Conservation (phyloP, 129 eudicot species). For the Centrapalus pauciflorus region DNA sequence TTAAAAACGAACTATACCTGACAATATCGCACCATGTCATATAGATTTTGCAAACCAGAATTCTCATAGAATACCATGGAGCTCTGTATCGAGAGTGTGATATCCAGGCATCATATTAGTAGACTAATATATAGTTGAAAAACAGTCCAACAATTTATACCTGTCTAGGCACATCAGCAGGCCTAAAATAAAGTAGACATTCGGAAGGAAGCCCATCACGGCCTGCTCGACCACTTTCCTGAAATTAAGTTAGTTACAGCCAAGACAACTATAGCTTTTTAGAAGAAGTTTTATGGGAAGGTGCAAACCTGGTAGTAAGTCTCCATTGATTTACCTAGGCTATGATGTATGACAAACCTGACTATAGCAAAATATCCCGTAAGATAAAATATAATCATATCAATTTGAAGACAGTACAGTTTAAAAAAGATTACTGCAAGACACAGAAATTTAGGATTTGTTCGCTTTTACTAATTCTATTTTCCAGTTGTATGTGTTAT, state of each 20-base stretch:
- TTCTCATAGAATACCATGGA: constrained; percentile 99
- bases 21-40: constrained; percentile 87
- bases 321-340: constrained; percentile 99
- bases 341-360: constrained; percentile 99
- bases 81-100: constrained; percentile 52
- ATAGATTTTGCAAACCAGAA: constrained; percentile 84
- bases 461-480: background rate
- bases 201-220: constrained; percentile 98
- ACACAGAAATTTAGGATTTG: background rate
- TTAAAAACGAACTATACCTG: constrained; percentile 44
- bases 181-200: constrained; percentile 85
- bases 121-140: background rate
- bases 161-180: constrained; percentile 98
- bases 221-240: constrained; percentile 99
- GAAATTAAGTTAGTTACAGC: constrained; percentile 22
- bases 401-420: background rate
- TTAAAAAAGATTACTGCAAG: background rate
- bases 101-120: background rate
- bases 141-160: constrained; percentile 33
- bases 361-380: constrained; percentile 48
- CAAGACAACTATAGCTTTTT: constrained; percentile 10
- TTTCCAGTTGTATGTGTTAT: background rate
- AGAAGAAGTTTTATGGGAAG: background rate
- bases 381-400: constrained; percentile 14
- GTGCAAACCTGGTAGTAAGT: constrained; percentile 87